Evolutionary conservation across 495 filamentous ascomycete species (phyloP), one percentile per base, ranked within the genome.

Genomic region (Hyaloscypha variabilis): DNA sequence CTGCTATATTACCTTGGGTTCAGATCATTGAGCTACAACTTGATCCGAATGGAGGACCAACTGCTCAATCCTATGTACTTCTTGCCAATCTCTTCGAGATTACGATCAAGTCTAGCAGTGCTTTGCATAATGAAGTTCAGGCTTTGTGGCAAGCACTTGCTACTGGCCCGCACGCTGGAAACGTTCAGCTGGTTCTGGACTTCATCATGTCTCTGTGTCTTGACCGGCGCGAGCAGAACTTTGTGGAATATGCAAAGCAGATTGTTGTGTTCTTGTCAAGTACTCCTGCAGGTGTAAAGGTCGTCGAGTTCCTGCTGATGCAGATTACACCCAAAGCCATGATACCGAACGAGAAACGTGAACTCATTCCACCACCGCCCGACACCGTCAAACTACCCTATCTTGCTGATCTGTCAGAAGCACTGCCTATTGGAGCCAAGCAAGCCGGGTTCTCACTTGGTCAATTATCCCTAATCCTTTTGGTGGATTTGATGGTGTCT

Each of bases 121-220:
- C 88, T 5, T 77, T 99, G 36, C 94, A 97, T 69, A 97, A 97
- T 64, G 96, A 99, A 77, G 94, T 98, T 4, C 94, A 97, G 75
- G 95, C 95, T 13, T 84, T 99, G 36, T 99, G 95, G 95, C 93
- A 97, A 79, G 95, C 95, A 4, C 80, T 99, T 21, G 95, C 94
- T 0, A 97, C 94, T 5, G 96, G 94, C 2, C 94, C 93, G 0
- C 89, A 97, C 77, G 90, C 87, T 5, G 95, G 94, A n/a, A 99
- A 99, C 73, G 95, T 98, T 29, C 90, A 95, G 66, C 83, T 98
- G 21, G 90, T 97, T 11, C 83, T 99, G 5, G 91, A 99, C 73
- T 99, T 98, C 72, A 94, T 98, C 74, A 97, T 98, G 74, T 87
- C 84, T 26, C 85, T 97, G 6, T 98, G 95, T 68, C 76, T 98